Conservation (phyloP, 1,139 yeast species). For the Suhomyces bolitotheri region DNA sequence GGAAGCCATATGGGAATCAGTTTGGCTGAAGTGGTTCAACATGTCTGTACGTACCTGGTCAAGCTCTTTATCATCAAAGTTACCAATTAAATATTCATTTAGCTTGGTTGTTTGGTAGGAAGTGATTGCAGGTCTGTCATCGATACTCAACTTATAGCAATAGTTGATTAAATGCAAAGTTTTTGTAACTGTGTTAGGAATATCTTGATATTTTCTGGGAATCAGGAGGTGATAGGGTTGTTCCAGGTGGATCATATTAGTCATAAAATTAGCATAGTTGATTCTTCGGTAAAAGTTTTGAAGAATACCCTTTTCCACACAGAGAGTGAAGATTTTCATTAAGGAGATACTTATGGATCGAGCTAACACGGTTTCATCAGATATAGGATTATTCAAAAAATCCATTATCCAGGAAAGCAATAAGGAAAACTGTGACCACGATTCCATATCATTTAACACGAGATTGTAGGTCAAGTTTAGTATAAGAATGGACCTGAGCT, state of each 20-base stretch:
- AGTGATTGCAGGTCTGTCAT: conserved; percentile 13
- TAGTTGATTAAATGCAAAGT: conserved; percentile 24
- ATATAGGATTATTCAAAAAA: conserved; percentile 13
- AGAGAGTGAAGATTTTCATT: conserved; percentile 25
- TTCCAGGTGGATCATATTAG: background rate
- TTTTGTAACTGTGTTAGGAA: conserved; percentile 11
- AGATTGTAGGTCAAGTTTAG: conserved; percentile 34
- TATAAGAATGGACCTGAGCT: conserved; percentile 35
- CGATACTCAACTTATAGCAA: conserved; percentile 14
- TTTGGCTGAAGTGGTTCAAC: conserved; percentile 10
- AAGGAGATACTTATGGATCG: conserved; percentile 26
- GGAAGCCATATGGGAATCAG: conserved; percentile 8
- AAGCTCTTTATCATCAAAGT: conserved; percentile 23
- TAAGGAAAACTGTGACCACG: conserved; percentile 31
- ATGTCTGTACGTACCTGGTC: conserved; percentile 15
- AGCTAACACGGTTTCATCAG: conserved; percentile 15
- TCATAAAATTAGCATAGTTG: conserved; percentile 4
- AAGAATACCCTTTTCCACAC: conserved; percentile 20
- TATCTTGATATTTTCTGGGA: background rate
- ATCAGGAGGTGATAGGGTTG: background rate
- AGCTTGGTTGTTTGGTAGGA: conserved; percentile 20
- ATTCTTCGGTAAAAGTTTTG: conserved; percentile 20
- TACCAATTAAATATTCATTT: conserved; percentile 16
- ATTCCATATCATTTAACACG: conserved; percentile 25
- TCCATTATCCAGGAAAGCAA: conserved; percentile 35